Evolutionary conservation across 1,139 yeast genomes (phyloP), one percentile per base, ranked within the genome.

Genomic region (Protomyces pachydermus): DNA sequence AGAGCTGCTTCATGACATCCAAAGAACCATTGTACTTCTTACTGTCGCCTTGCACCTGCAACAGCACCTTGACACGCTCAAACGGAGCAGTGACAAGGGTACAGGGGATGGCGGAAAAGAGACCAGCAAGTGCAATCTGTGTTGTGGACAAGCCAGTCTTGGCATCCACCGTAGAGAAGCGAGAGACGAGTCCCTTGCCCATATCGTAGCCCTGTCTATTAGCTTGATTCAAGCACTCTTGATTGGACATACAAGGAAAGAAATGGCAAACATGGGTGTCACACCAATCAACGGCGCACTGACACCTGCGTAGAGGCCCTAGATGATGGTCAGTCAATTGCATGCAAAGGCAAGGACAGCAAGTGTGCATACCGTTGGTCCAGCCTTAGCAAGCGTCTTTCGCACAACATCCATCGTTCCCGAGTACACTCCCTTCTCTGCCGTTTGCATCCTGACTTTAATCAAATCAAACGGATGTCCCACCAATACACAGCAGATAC

Each of bases 201-300:
- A 90, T 80, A 72, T 91, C 98, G 77, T 93, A 93, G 73, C 98
- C 98, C 56, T 55, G 64, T 71, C 73, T 69, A 4, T 56, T 32
- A 56, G 60, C 23, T 6, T 28, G 32, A 5, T 5, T 8, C 8
- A n/a, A 9, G 39, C 10, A 10, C 10, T 12, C 23, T 4, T 1
- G 9, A 87, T 88, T 3, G 86, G 50, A 56, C 58, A 32, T 20
- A 61, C 65, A 98, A 98, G 91, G 79, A 93, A 93, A 1, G 96
- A 88, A 39, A 93, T 95, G 10, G 98, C 98, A 79, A 93, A 93
- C 90, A 93, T 93, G 50, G 98, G 98, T 0, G 98, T 93, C 35
- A 93, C 98, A 38, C 98, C 98, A 35, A 88, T 75, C 61, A 93
- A 79, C 4, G 98, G 98, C 10, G 96, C 96, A 42, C 86, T 80